phyloP scores from a whole-genome alignment of 805 yeast genomes.

The Metschnikowia dekortorum region DNA sequence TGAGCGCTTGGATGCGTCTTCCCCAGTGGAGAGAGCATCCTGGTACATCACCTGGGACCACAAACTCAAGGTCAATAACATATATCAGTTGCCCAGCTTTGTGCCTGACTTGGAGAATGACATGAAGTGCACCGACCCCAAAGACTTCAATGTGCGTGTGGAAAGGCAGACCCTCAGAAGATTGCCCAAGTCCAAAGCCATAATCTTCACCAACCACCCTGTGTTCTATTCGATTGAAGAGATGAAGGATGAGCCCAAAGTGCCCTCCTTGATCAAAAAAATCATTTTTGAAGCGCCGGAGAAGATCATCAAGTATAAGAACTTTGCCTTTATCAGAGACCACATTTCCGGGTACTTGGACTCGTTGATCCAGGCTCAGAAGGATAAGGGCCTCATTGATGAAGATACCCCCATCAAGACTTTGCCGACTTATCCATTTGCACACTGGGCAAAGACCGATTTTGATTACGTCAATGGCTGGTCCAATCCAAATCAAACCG shows the following conservation, averaged over 20 bases:
- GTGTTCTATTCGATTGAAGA: constrained; percentile 75
- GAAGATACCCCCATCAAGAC: constrained; percentile 58
- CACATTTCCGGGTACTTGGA: constrained; percentile 58
- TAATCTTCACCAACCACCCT: constrained; percentile 73
- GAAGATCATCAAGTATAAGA: constrained; percentile 59
- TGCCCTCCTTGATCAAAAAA: constrained; percentile 68
- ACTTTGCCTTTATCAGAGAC: constrained; percentile 54
- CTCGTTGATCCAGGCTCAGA: constrained; percentile 52
- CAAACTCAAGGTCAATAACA: constrained; percentile 50
- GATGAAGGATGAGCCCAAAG: constrained; percentile 71
- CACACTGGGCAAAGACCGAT: constrained; percentile 47
- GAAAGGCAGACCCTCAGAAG: constrained; percentile 70
- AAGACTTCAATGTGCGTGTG: constrained; percentile 61
- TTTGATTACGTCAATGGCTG: constrained; percentile 38
- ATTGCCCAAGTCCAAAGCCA: constrained; percentile 60
- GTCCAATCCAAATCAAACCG: constrained; percentile 30
- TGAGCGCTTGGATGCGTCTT: constrained; percentile 52
- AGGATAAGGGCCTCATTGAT: constrained; percentile 49
- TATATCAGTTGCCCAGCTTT: constrained; percentile 51
- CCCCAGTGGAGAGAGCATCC: constrained; percentile 69
- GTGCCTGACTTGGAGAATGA: constrained; percentile 28
- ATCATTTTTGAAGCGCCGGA: constrained; percentile 65
- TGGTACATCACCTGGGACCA: constrained; percentile 77
- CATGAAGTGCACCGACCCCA: constrained; percentile 37
- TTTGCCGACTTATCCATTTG: constrained; percentile 60